Conservation (phyloP, 768 basidiomycete species). For the Mycena metata region DNA sequence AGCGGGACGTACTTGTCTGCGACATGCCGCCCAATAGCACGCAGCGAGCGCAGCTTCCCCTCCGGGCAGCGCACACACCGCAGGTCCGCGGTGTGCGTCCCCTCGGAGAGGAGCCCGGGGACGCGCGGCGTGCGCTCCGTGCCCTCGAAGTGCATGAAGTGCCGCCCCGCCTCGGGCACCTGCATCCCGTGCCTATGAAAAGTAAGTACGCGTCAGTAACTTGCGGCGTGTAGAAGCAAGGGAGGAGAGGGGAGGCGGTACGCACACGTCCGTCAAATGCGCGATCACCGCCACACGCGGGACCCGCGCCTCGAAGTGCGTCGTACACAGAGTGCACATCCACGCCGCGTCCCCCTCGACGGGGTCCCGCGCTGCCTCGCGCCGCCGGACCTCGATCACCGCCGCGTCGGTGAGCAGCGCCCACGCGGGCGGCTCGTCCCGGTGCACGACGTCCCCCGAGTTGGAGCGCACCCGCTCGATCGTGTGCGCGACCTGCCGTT, state of each 20-base stretch:
- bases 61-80: constrained; percentile 23
- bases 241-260: not conserved
- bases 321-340: constrained; percentile 37
- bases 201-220: too few relatives aligned
- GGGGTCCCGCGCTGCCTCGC: constrained; percentile 26
- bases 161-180: constrained; percentile 1
- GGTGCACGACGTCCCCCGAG: constrained; percentile 12
- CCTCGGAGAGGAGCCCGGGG: constrained; percentile 25
- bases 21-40: constrained; percentile 22
- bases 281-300: constrained; percentile 17
- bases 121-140: constrained; percentile 31
- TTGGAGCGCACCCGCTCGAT: constrained; percentile 25
- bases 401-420: constrained; percentile 37
- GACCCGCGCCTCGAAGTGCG: constrained; percentile 34
- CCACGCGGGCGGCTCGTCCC: constrained; percentile 23
- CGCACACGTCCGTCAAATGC: constrained; percentile 25
- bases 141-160: constrained; percentile 24
- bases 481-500: constrained; percentile 29
- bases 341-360: constrained; percentile 26
- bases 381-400: constrained; percentile 27
- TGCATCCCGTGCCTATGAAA: constrained; percentile 15
- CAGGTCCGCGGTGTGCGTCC: constrained; percentile 3
- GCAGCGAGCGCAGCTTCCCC: constrained; percentile 28
- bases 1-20: constrained; percentile 27
- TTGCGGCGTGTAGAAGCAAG: not conserved